Evolutionary conservation across 345 rosid species (phyloP).

Genomic region (Eucalyptus fibrosa): DNA sequence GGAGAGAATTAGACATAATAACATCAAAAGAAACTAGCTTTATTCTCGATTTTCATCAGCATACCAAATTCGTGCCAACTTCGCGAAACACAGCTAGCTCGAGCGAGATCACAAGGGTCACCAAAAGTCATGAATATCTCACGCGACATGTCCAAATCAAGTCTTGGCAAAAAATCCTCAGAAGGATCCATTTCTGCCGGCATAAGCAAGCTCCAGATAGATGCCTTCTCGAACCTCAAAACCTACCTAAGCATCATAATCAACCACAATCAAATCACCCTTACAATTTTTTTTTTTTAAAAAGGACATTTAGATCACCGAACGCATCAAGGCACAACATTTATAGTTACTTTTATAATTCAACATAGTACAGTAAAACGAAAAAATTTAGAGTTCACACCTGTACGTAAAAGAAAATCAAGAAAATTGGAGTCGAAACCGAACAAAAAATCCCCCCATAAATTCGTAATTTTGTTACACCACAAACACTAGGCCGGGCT

Average conservation of each 20-base stretch:
- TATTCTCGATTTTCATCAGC: background rate
- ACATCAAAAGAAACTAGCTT: background rate
- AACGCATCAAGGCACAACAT: background rate
- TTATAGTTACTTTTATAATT: background rate
- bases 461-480: background rate
- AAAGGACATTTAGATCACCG: background rate
- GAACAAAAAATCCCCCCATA: background rate
- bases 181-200: background rate
- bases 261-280: background rate
- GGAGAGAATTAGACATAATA: background rate
- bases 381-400: background rate
- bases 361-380: background rate
- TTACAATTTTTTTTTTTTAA: background rate
- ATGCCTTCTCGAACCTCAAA: background rate
- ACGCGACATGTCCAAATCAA: constrained; percentile 28
- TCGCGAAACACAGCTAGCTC: constrained; percentile 54
- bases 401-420: background rate
- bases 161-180: constrained; percentile 40
- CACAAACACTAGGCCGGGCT: background rate
- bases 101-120: constrained; percentile 59
- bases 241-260: background rate
- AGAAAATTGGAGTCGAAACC: background rate
- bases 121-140: constrained; percentile 40
- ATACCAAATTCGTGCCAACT: constrained; percentile 65
- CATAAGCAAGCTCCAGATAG: background rate